Conservation (phyloP, 768 basidiomycete species). For the Boletus huronensis region DNA sequence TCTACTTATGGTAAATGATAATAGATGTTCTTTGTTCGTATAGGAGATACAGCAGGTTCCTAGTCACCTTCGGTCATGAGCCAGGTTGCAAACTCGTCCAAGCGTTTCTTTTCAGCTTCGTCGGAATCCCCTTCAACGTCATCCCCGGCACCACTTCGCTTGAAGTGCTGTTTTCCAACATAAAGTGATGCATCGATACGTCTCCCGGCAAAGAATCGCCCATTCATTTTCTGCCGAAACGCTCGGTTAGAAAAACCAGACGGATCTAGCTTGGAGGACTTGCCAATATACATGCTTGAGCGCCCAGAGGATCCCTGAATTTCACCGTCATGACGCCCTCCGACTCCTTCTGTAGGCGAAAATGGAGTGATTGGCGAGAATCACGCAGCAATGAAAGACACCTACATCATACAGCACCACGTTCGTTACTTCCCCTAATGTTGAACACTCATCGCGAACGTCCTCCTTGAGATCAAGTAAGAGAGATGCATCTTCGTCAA, state of each 20-base stretch:
- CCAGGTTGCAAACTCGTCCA: conserved; percentile 89
- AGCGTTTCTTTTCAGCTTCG: conserved; percentile 75
- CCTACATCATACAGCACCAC: conserved; percentile 93
- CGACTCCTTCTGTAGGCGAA: conserved; percentile 65
- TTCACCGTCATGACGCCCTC: conserved; percentile 97
- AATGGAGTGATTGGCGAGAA: conserved; percentile 1
- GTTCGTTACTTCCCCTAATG: conserved; percentile 91
- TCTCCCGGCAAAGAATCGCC: conserved; percentile 84
- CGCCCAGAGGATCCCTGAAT: conserved; percentile 88
- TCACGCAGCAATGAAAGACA: conserved; percentile 9
- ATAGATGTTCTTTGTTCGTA: neutral
- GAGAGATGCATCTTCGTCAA: conserved; percentile 81
- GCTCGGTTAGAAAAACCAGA: neutral
- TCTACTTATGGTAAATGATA: neutral
- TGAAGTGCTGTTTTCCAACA: conserved; percentile 78
- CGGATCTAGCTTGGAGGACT: conserved; percentile 27
- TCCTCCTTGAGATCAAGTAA: conserved; percentile 94
- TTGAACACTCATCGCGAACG: conserved; percentile 89
- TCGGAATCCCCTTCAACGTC: conserved; percentile 60
- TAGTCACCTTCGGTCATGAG: conserved; percentile 77
- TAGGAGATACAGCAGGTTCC: neutral
- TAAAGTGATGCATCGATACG: conserved; percentile 79
- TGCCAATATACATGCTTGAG: conserved; percentile 88
- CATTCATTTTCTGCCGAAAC: conserved; percentile 80
- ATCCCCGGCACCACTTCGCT: conserved; percentile 67